Evolutionary conservation across 495 filamentous ascomycete species (phyloP), one percentile per base, ranked within the genome.

Genomic region (Penicillium nucicola): DNA sequence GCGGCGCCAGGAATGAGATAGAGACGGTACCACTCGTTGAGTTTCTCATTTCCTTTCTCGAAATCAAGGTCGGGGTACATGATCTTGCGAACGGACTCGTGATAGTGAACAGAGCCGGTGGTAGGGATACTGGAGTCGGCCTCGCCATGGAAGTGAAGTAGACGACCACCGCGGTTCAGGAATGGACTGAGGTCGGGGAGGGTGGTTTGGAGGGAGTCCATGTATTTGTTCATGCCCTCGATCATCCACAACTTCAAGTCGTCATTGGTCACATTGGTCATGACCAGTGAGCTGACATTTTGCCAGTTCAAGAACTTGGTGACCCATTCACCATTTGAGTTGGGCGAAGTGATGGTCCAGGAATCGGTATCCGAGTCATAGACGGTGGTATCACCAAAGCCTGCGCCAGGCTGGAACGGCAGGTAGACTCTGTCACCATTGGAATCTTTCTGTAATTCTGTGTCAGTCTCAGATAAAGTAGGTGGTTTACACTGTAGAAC

Each of bases 1-100:
- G 58, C 62, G 4, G 65, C 72, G 2, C 72, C 72, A 2, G 75
- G 71, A 10, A 77, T 58, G 12, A 76, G 42, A 52, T 62, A 77
- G 8, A 76, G 48, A 4, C 61, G 60, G 52, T 77, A 74, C 58
- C 67, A 78, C 3, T 72, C 69, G 13, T 64, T 56, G 45, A 76
- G 48, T 22, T 59, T 57, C 17, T 49, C 43, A 42, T 51, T 62
- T 37, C 68, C 60, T 9, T 68, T 56, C 18, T 67, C 64, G 44
- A 56, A 67, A 14, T 40, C 34, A 3, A 66, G 42, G 13, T 49
- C 52, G 0, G 68, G 63, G 41, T 71, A 74, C 71, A 75, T 74
- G 19, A 58, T 55, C 22, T 53, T 55, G 13, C 72, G 61, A 28
- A 76, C 75, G 13, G 73, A 63, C 31, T 78, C 74, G 34, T 69